Conservation (phyloP, 2,329 filamentous ascomycete genomes). For the Aspergillus carbonarius region DNA sequence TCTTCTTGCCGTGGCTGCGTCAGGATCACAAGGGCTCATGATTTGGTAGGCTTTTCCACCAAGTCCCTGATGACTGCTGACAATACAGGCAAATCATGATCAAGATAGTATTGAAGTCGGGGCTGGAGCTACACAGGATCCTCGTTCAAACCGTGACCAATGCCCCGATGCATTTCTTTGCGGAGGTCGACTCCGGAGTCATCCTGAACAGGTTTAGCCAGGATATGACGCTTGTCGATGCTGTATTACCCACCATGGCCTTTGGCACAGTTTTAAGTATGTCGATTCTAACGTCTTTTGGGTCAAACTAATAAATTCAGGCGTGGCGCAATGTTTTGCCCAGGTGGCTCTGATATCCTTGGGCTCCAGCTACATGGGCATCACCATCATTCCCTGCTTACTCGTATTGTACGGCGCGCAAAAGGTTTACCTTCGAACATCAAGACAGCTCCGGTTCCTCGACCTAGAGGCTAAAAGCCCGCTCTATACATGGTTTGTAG, state of each 20-base stretch:
- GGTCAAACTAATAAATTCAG: neutral
- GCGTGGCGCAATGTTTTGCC: neutral
- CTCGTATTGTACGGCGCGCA: neutral
- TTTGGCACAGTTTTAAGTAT: neutral
- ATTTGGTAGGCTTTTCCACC: neutral
- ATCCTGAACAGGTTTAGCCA: slow-evolving; percentile 3
- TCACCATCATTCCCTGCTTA: neutral
- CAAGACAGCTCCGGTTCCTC: neutral
- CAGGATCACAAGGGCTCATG: neutral
- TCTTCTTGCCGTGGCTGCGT: neutral
- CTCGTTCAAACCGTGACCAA: neutral
- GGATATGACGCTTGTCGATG: slow-evolving; percentile 4
- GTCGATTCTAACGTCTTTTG: neutral
- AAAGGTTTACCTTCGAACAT: neutral
- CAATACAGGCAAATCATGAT: slow-evolving; percentile 4
- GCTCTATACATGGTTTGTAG: neutral
- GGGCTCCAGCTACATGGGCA: neutral
- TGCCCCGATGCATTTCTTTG: neutral
- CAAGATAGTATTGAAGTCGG: neutral
- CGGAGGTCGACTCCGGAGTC: neutral
- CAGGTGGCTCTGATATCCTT: neutral
- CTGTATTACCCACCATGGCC: neutral
- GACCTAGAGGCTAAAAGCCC: neutral
- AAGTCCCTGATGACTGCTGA: neutral
- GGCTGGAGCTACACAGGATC: neutral